phyloP scores from a whole-genome alignment of 495 filamentous ascomycete genomes.

The Talaromyces wortmannii region DNA sequence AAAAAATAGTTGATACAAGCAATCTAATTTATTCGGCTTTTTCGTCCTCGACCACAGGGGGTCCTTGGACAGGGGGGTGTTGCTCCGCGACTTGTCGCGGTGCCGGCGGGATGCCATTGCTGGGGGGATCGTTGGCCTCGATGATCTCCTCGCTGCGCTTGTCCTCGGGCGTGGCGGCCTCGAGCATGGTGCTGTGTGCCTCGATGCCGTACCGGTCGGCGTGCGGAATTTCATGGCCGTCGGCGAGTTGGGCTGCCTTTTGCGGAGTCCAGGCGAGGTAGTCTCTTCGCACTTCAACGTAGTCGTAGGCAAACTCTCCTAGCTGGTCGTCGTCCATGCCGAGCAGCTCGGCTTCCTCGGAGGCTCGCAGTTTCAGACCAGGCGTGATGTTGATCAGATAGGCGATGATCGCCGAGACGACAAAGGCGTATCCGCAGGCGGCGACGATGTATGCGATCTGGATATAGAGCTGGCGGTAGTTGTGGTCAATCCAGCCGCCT shows the following conservation, averaged over 20 bases:
- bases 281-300: constrained; percentile 95
- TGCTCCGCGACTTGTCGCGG: constrained; percentile 29
- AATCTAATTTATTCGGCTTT: not conserved
- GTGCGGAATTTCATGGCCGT: constrained; percentile 57
- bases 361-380: constrained; percentile 85
- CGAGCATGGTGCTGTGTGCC: constrained; percentile 67
- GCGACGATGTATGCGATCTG: constrained; percentile 89
- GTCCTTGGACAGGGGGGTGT: constrained; percentile 7
- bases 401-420: constrained; percentile 77
- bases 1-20: not conserved
- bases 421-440: constrained; percentile 67
- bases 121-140: constrained; percentile 22
- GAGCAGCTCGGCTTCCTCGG: constrained; percentile 92
- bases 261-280: constrained; percentile 97
- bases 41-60: constrained; percentile 1
- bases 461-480: constrained; percentile 85
- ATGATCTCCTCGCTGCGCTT: constrained; percentile 31
- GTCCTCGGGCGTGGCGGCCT: constrained; percentile 44
- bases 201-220: constrained; percentile 75
- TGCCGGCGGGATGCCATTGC: constrained; percentile 12
- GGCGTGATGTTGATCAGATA: constrained; percentile 80
- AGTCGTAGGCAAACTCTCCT: constrained; percentile 98
- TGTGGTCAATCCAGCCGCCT: constrained; percentile 83
- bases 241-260: constrained; percentile 55
- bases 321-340: constrained; percentile 99